Base-by-base conservation (phyloP, 192 early-diverging fungal genomes). In the Backusella morwellensis region DNA sequence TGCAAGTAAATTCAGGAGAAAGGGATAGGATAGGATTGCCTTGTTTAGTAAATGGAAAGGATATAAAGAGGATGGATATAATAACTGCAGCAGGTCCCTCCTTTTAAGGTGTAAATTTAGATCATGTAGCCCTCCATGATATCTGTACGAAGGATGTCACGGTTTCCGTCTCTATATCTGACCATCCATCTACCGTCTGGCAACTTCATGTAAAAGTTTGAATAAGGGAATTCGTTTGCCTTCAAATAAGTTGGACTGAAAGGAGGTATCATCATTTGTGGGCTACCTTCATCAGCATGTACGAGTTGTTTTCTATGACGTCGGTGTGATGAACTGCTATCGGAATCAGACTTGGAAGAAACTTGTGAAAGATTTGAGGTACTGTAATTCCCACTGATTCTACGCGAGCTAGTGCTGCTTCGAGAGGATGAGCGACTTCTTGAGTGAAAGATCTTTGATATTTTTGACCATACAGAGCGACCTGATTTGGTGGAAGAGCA, bases 121-220 rank as follows among this genome's bases (percentile, higher is more conserved):
- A 77, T 77, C 76, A 77, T 70, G 70, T 72, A 76, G n/a, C 71
- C 73, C 54, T 79, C 75, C n/a, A 83, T 77, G 17, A 73, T 75
- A 42, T 83, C 81, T 15, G 81, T 83, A 1, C 81, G 67, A 42
- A 83, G 54, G 66, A 79, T 79, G 23, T 76, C 72, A 71, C 81
- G 81, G 14, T 83, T 75, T 35, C 77, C 77, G 41, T 70, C 66
- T 69, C 81, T 75, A 50, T 80, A 83, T 63, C 81, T 70, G 17
- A 83, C 38, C 81, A 83, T 83, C 78, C 78, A 83, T 66, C 44
- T 42, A 11, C 81, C 81, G 66, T 83, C 77, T 40, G 81, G 81
- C 23, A 83, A 41, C 47, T 79, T 75, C 35, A 79, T 32, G 32
- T 83, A 83, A 44, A 83, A 83, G 70, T 83, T 83, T 15, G 81